A percentile compares a stretch with the other conserved stretches of the same genome.
Conservation (phyloP, 805 yeast species). For the Grigorovia transvaalensis region DNA sequence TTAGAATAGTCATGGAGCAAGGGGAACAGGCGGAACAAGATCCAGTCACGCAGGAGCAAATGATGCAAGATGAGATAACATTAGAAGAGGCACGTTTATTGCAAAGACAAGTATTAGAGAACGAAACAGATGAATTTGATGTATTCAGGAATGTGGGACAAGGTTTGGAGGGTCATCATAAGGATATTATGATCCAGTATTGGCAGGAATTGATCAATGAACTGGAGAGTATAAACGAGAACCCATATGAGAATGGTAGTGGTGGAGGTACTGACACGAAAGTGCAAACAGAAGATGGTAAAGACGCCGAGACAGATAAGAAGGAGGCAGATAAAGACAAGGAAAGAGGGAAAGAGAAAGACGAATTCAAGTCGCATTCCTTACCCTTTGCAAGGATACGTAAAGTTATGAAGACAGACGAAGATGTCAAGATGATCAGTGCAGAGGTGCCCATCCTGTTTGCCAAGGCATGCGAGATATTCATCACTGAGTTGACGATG, state of each 20-base stretch:
- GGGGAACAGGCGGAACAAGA: too few species aligned
- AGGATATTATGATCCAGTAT: slow-evolving; percentile 86
- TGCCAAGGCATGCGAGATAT: slow-evolving; percentile 96
- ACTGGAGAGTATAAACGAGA: slow-evolving; percentile 46
- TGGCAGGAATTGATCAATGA: slow-evolving; percentile 95
- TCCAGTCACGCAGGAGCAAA: background rate
- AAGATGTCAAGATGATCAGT: slow-evolving; percentile 92
- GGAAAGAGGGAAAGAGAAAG: slow-evolving; percentile 47
- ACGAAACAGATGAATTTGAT: slow-evolving; percentile 18
- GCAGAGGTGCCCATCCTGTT: slow-evolving; percentile 97
- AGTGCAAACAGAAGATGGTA: background rate
- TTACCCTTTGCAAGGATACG: slow-evolving; percentile 92
- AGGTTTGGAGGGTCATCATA: slow-evolving; percentile 71
- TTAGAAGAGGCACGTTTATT: background rate
- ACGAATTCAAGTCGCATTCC: slow-evolving; percentile 88
- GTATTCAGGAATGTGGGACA: slow-evolving; percentile 88
- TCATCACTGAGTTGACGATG: slow-evolving; percentile 95
- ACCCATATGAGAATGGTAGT: background rate
- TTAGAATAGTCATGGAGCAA: too few species aligned
- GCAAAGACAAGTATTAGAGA: background rate
- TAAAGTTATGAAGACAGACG: slow-evolving; percentile 96
- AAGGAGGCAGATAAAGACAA: slow-evolving; percentile 9
- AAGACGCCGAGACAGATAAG: slow-evolving; percentile 22
- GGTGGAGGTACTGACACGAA: background rate
- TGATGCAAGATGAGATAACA: background rate